A percentile compares a stretch with the other conserved stretches of the same genome.
Conservation (phyloP, 2,329 filamentous ascomycete genomes). For the Verticillium nonalfalfae region DNA sequence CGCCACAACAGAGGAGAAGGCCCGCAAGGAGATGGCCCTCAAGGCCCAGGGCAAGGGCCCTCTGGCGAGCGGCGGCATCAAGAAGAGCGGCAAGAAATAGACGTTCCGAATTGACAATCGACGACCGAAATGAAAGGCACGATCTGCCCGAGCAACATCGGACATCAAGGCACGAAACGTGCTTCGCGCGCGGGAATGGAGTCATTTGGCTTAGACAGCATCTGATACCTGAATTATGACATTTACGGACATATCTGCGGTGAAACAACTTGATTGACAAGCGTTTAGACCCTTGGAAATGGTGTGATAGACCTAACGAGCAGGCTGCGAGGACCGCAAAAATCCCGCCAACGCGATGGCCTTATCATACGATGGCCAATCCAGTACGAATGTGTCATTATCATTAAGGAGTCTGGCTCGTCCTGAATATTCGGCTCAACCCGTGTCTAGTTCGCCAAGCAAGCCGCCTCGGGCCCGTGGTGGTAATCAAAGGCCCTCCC, state of each 20-base stretch:
- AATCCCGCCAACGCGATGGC: no score
- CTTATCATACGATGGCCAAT: no score
- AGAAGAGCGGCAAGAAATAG: slow-evolving; percentile 98
- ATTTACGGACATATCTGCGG: background rate
- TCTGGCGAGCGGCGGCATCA: slow-evolving; percentile 84
- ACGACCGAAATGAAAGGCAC: background rate
- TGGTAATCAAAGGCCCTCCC: slow-evolving; percentile 80
- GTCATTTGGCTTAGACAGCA: background rate
- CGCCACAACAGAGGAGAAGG: slow-evolving; percentile 63
- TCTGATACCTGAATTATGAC: background rate
- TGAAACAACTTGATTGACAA: no score
- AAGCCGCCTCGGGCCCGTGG: slow-evolving; percentile 36
- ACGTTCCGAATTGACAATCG: background rate
- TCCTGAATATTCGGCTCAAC: no score
- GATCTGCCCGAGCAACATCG: background rate
- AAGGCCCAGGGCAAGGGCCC: slow-evolving; percentile 86
- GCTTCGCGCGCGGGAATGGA: background rate
- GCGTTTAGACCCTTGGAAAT: no score
- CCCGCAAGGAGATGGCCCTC: slow-evolving; percentile 74
- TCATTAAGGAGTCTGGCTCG: no score
- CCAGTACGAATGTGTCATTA: no score
- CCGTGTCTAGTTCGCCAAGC: background rate
- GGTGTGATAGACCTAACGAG: no score
- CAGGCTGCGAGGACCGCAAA: no score
- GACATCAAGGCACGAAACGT: background rate